A percentile compares a stretch with the other conserved stretches of the same genome.
phyloP scores from a whole-genome alignment of 495 filamentous ascomycete genomes.

The Podospora bellae-mahoneyi region DNA sequence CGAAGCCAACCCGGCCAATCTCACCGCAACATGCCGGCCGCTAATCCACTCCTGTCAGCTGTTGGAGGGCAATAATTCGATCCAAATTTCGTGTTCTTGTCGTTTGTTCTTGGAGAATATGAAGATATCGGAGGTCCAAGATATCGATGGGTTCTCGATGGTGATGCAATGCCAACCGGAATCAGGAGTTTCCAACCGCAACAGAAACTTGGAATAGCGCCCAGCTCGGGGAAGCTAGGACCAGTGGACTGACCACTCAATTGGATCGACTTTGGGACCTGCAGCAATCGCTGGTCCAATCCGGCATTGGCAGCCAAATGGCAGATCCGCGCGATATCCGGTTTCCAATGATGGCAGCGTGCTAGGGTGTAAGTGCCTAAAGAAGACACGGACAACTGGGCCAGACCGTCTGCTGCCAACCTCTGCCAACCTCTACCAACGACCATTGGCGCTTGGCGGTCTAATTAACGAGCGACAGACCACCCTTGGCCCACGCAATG shows the following conservation, averaged over 20 bases:
- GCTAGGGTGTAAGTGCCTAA: neutral
- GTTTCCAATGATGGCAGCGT: neutral
- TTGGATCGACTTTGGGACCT: neutral
- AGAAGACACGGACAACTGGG: neutral
- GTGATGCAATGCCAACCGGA: neutral
- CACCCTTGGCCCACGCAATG: slow-evolving; percentile 24
- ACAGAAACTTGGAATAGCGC: slow-evolving; percentile 5
- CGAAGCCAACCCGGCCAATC: neutral
- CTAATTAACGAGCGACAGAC: slow-evolving; percentile 1
- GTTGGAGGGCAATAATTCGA: slow-evolving; percentile 1
- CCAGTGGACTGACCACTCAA: neutral
- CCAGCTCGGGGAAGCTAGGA: neutral
- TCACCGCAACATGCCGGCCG: neutral
- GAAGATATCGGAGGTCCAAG: neutral
- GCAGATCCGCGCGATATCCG: slow-evolving; percentile 4
- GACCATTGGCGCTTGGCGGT: slow-evolving; percentile 17
- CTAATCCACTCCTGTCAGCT: neutral
- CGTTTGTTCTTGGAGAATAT: neutral
- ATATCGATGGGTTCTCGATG: neutral
- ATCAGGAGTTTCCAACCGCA: neutral
- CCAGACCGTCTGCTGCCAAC: slow-evolving; percentile 5
- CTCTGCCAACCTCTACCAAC: neutral
- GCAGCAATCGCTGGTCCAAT: neutral
- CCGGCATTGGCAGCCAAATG: neutral
- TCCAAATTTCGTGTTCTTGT: neutral